Evolutionary conservation across 2,329 filamentous ascomycete species (phyloP).

Genomic region (Aspergillus novofumigatus): DNA sequence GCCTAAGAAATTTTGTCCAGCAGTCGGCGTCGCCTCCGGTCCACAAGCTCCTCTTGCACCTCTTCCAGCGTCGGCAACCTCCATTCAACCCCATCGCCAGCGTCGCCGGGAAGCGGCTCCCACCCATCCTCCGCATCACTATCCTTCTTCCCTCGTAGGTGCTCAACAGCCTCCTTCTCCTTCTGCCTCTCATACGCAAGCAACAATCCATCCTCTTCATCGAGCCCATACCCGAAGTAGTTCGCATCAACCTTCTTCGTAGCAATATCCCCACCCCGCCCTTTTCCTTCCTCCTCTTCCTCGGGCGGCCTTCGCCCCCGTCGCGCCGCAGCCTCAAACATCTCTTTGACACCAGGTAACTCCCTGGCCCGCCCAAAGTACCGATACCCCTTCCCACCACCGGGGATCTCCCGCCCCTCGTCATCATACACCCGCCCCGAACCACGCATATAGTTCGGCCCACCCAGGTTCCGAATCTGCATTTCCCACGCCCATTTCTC

Average conservation of each 20-base stretch:
- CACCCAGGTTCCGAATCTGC: slow-evolving; percentile 91
- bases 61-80: slow-evolving; percentile 80
- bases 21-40: slow-evolving; percentile 75
- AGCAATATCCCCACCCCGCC: slow-evolving; percentile 39
- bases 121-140: slow-evolving; percentile 64
- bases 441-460: slow-evolving; percentile 90
- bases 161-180: slow-evolving; percentile 74
- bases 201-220: slow-evolving; percentile 82
- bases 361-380: slow-evolving; percentile 91
- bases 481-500: slow-evolving; percentile 99
- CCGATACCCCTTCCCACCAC: slow-evolving; percentile 82
- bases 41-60: slow-evolving; percentile 89
- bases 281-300: slow-evolving; percentile 59
- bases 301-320: slow-evolving; percentile 62
- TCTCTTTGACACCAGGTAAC: slow-evolving; percentile 89
- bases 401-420: slow-evolving; percentile 63
- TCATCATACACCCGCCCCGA: slow-evolving; percentile 69
- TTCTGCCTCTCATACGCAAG: slow-evolving; percentile 76
- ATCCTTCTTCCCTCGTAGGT: slow-evolving; percentile 57
- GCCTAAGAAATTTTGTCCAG: slow-evolving; percentile 68
- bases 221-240: slow-evolving; percentile 92
- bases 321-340: slow-evolving; percentile 75
- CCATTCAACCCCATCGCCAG: slow-evolving; percentile 78
- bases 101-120: slow-evolving; percentile 82
- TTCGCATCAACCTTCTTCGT: slow-evolving; percentile 77